Base-by-base conservation (phyloP, 306 rosid genomes). In the Coriaria nepalensis region DNA sequence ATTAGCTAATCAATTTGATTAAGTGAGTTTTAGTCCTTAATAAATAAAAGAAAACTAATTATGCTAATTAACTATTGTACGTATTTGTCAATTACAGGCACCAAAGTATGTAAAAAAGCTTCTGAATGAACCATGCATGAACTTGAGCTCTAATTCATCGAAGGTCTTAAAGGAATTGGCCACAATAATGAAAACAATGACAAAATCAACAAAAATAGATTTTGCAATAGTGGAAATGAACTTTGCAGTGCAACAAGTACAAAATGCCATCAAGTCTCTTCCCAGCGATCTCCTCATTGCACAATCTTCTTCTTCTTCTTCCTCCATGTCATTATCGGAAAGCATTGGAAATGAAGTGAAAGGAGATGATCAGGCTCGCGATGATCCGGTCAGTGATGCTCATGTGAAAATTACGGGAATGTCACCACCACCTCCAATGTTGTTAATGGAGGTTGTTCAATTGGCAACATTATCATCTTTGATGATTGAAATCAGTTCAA, bases 91-190 rank as follows among this genome's bases (percentile, higher is more conserved):
- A 35, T 6, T 29, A 45, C 69, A 90, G 97, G 73, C 50, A 9
- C 44, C 79, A 0, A 69, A 77, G 52, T 58, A 52, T 5, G 20
- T 78, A 5, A 81, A 75, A 83, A 57, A 64, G 66, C 69, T 55
- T 9, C 49, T 79, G 9, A 70, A 72, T 54, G 60, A 33, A 40
- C 61, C 55, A 33, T 68, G 68, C 4, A 33, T 71, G 45, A 73
- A 72, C 67, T 50, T 90, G 6, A 71, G 87, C 35, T 40, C 58
- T 10, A 67, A 51, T 6, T 61, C 69, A 39, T 75, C 68, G 0
- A 60, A 47, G 45, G 82, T 90, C 6, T 35, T 90, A 43, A 73
- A 71, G 50, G 95, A 85, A 62, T 44, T 90, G 32, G 83, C 75
- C 6, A 45, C 4, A 44, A 68, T 56, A 4, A 65, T 68, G 7